phyloP scores from a whole-genome alignment of 257 asterid species.

The Anisodus acutangulus region DNA sequence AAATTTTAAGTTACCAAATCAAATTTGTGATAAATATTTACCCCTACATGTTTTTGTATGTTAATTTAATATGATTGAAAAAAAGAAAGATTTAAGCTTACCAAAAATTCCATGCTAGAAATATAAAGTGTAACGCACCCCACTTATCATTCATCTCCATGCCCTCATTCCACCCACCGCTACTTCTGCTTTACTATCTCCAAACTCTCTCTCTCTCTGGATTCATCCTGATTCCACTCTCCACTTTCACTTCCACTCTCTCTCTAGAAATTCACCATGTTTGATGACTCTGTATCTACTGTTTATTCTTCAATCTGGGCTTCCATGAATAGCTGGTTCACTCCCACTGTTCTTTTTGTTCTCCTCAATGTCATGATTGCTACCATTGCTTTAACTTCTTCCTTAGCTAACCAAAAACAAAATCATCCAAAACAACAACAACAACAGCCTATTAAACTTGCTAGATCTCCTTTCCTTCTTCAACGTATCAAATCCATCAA shows the following conservation, averaged over 20 bases:
- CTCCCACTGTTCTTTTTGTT: conserved; percentile 81
- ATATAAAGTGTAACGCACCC: conserved; percentile 4
- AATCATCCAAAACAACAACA: conserved; percentile 40
- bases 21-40: no score
- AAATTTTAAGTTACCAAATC: neutral
- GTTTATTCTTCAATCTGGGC: conserved; percentile 65
- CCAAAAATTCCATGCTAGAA: neutral
- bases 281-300: conserved; percentile 67
- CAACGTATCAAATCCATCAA: conserved; percentile 74
- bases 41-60: neutral
- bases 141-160: conserved; percentile 13
- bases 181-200: conserved; percentile 29
- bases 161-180: conserved; percentile 32
- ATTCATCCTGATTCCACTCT: neutral
- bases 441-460: conserved; percentile 29
- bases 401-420: conserved; percentile 52
- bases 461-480: conserved; percentile 64
- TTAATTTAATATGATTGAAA: neutral
- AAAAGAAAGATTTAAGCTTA: neutral
- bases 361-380: conserved; percentile 82
- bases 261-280: conserved; percentile 43
- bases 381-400: conserved; percentile 71
- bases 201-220: conserved; percentile 29
- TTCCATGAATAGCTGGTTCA: conserved; percentile 84
- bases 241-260: neutral